Conservation (phyloP, 78 protist species). For the Dictyostelium firmibasis region DNA sequence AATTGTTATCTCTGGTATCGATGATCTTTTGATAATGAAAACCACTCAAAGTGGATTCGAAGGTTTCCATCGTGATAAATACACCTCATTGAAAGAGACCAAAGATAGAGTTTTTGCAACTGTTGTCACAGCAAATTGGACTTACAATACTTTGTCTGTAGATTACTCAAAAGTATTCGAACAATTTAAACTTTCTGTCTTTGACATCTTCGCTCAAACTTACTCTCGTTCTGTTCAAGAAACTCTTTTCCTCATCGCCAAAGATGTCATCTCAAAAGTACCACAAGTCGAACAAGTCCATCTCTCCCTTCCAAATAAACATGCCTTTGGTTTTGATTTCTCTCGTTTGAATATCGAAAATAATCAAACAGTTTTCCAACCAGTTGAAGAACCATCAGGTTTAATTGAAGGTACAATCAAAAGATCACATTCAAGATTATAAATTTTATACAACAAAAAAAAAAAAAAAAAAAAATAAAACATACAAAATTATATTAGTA, state of each 20-base stretch:
- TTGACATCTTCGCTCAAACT: constrained; percentile 39
- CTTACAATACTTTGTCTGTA: constrained; percentile 42
- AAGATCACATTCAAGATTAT: constrained; percentile 40
- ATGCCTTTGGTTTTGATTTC: constrained; percentile 71
- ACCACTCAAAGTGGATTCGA: constrained; percentile 85
- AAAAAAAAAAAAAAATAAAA: background rate
- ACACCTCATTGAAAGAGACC: constrained; percentile 78
- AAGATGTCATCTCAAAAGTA: background rate
- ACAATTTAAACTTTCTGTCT: constrained; percentile 29
- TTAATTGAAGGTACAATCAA: constrained; percentile 77
- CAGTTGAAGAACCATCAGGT: constrained; percentile 80
- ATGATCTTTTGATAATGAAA: constrained; percentile 75
- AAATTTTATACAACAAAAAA: background rate
- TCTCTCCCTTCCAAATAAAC: constrained; percentile 73
- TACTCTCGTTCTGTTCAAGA: constrained; percentile 77
- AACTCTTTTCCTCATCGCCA: constrained; percentile 44
- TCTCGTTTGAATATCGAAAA: constrained; percentile 32
- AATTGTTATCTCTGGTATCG: constrained; percentile 53
- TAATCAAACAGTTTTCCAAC: constrained; percentile 57
- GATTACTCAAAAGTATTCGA: constrained; percentile 17
- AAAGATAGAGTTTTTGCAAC: constrained; percentile 72
- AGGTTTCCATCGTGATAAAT: constrained; percentile 51
- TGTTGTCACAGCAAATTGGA: constrained; percentile 60
- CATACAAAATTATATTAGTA: background rate
- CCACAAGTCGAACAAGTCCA: constrained; percentile 31